These are phyloP conservation scores for Corchorus olitorius DNA, from an alignment of 345 rosid species.

Conservation along the genomic window DNA sequence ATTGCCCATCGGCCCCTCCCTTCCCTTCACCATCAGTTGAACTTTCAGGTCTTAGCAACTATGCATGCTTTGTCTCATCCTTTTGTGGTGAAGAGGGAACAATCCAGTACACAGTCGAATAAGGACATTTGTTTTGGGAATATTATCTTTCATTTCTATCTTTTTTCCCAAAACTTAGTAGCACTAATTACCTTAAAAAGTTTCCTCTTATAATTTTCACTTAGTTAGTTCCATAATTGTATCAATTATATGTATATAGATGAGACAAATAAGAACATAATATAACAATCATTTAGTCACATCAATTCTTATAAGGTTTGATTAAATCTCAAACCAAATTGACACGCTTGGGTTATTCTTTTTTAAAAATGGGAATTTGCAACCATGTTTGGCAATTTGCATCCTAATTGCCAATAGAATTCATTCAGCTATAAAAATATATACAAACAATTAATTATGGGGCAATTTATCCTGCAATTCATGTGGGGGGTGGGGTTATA, in stretches of 20 bases:
- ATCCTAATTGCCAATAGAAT: too few relatives aligned
- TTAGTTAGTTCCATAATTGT: not conserved
- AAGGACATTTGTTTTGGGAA: too few relatives aligned
- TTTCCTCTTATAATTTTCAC: not conserved
- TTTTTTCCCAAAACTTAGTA: not conserved
- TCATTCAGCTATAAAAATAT: too few relatives aligned
- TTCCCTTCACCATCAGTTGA: conserved; percentile 24
- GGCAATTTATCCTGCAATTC: too few relatives aligned
- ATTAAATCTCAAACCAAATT: too few relatives aligned
- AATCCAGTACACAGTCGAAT: conserved; percentile 16
- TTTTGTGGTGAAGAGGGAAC: conserved; percentile 25
- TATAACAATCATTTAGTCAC: not conserved
- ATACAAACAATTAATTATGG: too few relatives aligned
- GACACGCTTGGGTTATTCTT: too few relatives aligned
- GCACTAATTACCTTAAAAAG: not conserved
- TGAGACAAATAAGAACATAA: not conserved
- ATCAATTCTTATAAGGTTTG: not conserved
- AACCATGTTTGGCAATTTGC: too few relatives aligned
- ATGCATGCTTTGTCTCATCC: conserved; percentile 25
- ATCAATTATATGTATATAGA: not conserved
- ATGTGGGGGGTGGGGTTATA: too few relatives aligned
- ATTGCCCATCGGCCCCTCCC: too few relatives aligned
- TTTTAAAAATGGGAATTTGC: too few relatives aligned
- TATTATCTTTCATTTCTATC: not conserved
- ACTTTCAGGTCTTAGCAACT: conserved; percentile 22